phyloP scores from a whole-genome alignment of 1,284 basidiomycete species.

The Golubevia sp. region DNA sequence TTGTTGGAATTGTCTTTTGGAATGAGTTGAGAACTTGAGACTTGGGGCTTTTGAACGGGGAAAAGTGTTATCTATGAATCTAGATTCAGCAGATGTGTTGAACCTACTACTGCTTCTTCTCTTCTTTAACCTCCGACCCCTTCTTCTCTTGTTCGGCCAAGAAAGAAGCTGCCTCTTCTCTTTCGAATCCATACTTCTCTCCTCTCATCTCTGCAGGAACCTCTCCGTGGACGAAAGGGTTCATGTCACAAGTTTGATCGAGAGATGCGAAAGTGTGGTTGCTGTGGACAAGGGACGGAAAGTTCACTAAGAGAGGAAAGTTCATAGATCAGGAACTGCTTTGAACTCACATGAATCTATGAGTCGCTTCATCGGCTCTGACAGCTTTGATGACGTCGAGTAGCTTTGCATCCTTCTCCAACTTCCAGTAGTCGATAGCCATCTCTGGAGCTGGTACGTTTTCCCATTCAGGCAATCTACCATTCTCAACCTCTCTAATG shows the following conservation, averaged over 20 bases:
- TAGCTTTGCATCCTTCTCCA: constrained; percentile 72
- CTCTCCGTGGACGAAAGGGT: background rate
- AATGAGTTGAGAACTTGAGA: too few relatives aligned
- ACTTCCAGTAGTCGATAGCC: constrained; percentile 86
- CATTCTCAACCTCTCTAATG: constrained; percentile 82
- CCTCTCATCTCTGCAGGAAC: background rate
- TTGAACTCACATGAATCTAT: constrained; percentile 76
- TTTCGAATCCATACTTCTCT: background rate
- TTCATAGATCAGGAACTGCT: background rate
- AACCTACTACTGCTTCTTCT: background rate
- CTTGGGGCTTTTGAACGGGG: too few relatives aligned
- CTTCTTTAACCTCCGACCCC: background rate
- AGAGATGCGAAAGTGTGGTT: background rate
- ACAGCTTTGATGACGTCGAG: constrained; percentile 88
- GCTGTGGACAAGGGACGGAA: background rate
- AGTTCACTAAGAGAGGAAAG: background rate
- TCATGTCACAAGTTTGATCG: background rate
- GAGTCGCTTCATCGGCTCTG: constrained; percentile 87
- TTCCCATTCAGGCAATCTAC: constrained; percentile 82
- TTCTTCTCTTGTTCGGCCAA: background rate
- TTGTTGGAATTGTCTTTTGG: too few relatives aligned
- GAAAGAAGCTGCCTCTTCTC: background rate
- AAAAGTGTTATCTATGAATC: too few relatives aligned
- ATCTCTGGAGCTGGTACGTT: constrained; percentile 78
- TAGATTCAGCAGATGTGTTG: too few relatives aligned